Evolutionary conservation across 2,329 filamentous ascomycete species (phyloP).

Genomic region (Penicillium aurantiogriseum): DNA sequence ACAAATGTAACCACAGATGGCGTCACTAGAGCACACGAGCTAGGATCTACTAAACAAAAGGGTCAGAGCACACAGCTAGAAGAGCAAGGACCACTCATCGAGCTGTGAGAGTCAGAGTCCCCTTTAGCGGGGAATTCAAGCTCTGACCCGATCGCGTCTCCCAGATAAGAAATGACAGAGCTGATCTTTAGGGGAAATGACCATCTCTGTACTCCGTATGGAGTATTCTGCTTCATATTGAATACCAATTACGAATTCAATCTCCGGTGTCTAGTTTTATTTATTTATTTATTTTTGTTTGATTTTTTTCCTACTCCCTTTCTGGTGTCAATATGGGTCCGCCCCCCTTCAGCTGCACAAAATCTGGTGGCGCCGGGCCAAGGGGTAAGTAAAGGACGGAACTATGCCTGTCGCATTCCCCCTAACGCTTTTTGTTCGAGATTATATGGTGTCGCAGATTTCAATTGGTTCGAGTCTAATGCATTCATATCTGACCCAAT

Average conservation of each 20-base stretch:
- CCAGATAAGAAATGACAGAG: constrained; percentile 18
- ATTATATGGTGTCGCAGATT: neutral
- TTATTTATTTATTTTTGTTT: too few species aligned
- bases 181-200: constrained; percentile 7
- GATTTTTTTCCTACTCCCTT: constrained; percentile 12
- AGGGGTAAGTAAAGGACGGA: constrained; percentile 2
- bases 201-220: neutral
- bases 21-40: constrained; percentile 6
- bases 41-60: constrained; percentile 12
- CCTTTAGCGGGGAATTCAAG: constrained; percentile 14
- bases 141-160: constrained; percentile 11
- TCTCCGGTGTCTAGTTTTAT: neutral
- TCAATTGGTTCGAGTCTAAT: neutral
- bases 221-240: neutral
- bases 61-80: neutral
- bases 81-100: constrained; percentile 19
- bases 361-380: constrained; percentile 12
- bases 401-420: neutral
- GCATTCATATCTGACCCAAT: neutral
- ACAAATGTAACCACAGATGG: neutral
- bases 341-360: constrained; percentile 15
- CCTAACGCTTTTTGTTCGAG: neutral
- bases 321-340: constrained; percentile 15
- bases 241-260: neutral
- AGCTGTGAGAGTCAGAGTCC: constrained; percentile 11